Conservation (phyloP, 2,329 filamentous ascomycete genomes). For the Hypoxylon sp. region DNA sequence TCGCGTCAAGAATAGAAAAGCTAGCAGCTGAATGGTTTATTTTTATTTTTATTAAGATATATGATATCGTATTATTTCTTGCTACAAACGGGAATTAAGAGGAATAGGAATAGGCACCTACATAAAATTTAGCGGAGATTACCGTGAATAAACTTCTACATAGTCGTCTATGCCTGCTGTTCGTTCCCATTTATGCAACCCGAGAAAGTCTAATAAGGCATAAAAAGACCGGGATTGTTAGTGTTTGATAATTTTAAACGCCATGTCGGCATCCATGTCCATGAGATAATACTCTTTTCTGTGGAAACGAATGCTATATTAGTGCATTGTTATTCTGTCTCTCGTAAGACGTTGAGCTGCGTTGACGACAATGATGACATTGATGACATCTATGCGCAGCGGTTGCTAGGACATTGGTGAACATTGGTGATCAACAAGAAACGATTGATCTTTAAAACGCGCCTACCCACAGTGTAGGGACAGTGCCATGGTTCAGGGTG, state of each 20-base stretch:
- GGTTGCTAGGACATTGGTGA: conserved; percentile 31
- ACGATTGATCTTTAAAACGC: conserved; percentile 18
- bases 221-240: background rate
- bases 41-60: conserved; percentile 7
- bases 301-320: background rate
- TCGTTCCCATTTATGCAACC: conserved; percentile 27
- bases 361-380: conserved; percentile 3
- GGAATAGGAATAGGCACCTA: background rate
- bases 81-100: background rate
- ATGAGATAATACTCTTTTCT: background rate
- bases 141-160: background rate
- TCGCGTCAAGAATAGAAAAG: background rate
- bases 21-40: conserved; percentile 3
- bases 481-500: conserved; percentile 15
- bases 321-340: background rate
- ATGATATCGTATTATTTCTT: conserved; percentile 16
- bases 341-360: background rate
- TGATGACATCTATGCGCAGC: conserved; percentile 16
- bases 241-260: background rate
- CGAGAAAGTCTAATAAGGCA: conserved; percentile 6
- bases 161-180: conserved; percentile 16
- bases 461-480: conserved; percentile 15
- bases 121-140: conserved; percentile 21
- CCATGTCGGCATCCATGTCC: background rate
- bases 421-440: conserved; percentile 13